Conservation (phyloP, 2,329 filamentous ascomycete genomes). For the Aspergillus pseudoglaucus region DNA sequence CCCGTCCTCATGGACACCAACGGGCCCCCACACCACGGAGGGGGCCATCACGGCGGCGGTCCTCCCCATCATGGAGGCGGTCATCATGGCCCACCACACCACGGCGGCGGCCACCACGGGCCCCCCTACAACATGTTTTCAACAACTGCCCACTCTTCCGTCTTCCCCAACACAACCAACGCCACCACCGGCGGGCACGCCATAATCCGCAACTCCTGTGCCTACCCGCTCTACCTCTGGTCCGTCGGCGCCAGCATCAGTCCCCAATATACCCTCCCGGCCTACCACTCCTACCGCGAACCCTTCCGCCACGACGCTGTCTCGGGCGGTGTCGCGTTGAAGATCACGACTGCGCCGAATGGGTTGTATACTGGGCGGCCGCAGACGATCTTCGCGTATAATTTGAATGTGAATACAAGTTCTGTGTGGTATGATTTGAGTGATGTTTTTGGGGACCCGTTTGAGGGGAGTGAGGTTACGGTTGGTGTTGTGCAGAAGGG, state of each 20-base stretch:
- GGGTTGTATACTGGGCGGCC: constrained; percentile 29
- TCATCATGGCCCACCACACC: too few species aligned
- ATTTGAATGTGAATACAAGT: constrained; percentile 16
- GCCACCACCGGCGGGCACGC: constrained; percentile 23
- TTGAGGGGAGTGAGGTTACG: constrained; percentile 22
- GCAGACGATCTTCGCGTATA: constrained; percentile 40
- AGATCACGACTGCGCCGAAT: constrained; percentile 29
- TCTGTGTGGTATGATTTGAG: constrained; percentile 39
- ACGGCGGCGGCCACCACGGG: too few species aligned
- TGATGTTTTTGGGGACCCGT: constrained; percentile 41
- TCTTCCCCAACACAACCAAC: constrained; percentile 1
- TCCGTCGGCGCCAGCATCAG: constrained; percentile 25
- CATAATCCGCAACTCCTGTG: constrained; percentile 30
- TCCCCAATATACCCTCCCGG: constrained; percentile 17
- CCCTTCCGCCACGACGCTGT: constrained; percentile 25
- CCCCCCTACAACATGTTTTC: too few species aligned
- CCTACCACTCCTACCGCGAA: constrained; percentile 26
- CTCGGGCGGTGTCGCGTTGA: constrained; percentile 38
- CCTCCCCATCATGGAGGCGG: too few species aligned
- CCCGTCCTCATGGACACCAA: not conserved
- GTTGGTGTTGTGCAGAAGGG: constrained; percentile 4
- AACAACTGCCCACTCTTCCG: not conserved
- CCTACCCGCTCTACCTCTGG: constrained; percentile 30
- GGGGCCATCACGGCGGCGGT: too few species aligned
- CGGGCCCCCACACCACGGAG: not conserved